phyloP scores from a whole-genome alignment of 176 grass and related monocot genomes.

The barley (Hordeum vulgare) region DNA sequence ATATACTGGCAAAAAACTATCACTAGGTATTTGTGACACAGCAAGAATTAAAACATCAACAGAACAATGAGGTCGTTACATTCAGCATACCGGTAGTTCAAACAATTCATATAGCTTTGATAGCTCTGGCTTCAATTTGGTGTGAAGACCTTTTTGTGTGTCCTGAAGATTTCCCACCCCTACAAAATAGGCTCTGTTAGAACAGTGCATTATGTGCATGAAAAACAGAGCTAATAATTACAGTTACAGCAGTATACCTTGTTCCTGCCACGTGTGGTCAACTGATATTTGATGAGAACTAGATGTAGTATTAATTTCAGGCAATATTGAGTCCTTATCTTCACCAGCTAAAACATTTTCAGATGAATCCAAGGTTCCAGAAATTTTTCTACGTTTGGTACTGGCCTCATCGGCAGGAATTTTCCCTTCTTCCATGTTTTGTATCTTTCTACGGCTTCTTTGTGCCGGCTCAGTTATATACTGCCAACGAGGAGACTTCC shows the following conservation, averaged over 20 bases:
- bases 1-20: background rate
- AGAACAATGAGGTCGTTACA: slow-evolving; percentile 7
- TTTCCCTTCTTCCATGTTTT: slow-evolving; percentile 35
- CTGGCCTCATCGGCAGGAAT: slow-evolving; percentile 33
- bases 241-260: slow-evolving; percentile 28
- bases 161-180: slow-evolving; percentile 42
- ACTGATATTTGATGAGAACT: slow-evolving; percentile 34
- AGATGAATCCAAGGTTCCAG: slow-evolving; percentile 37
- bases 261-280: slow-evolving; percentile 48
- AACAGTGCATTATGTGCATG: slow-evolving; percentile 6
- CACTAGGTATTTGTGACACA: background rate
- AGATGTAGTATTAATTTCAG: slow-evolving; percentile 17
- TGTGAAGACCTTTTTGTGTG: slow-evolving; percentile 55
- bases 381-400: slow-evolving; percentile 56
- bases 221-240: slow-evolving; percentile 14
- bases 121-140: slow-evolving; percentile 64
- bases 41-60: background rate
- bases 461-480: slow-evolving; percentile 66
- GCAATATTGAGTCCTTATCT: slow-evolving; percentile 25
- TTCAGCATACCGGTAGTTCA: slow-evolving; percentile 63
- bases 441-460: slow-evolving; percentile 73
- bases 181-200: slow-evolving; percentile 34
- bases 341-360: slow-evolving; percentile 11
- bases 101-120: slow-evolving; percentile 55
- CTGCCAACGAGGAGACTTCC: slow-evolving; percentile 64